Percentiles rank a stretch among this genome's conserved stretches.
phyloP scores from a whole-genome alignment of 441 rosid species.

The Capsella rubella region DNA sequence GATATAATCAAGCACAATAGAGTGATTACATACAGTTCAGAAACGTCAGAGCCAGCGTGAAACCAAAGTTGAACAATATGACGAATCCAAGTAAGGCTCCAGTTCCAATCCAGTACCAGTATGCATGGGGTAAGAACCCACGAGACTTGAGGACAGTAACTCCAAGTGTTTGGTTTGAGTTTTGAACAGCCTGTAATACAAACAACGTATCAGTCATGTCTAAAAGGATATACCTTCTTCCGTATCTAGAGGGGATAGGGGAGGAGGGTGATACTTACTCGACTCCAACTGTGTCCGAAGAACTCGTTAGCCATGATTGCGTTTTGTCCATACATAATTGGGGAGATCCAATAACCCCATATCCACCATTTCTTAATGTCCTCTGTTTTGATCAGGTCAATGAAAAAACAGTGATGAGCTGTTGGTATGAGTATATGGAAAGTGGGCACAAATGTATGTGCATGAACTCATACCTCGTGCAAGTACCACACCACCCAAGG shows the following conservation, averaged over 20 bases:
- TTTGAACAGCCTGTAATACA: constrained; percentile 54
- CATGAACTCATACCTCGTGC: constrained; percentile 57
- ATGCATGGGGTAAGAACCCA: constrained; percentile 68
- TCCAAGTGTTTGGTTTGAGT: constrained; percentile 69
- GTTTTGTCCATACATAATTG: constrained; percentile 83
- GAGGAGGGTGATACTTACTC: constrained; percentile 47
- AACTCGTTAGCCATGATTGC: constrained; percentile 79
- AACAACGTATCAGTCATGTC: constrained; percentile 18
- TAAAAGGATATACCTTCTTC: constrained; percentile 1
- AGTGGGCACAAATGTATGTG: background rate
- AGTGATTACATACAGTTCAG: constrained; percentile 65
- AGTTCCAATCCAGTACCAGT: constrained; percentile 87
- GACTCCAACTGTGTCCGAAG: constrained; percentile 77
- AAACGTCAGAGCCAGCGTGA: constrained; percentile 64
- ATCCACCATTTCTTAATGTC: constrained; percentile 78
- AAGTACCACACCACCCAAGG: constrained; percentile 73
- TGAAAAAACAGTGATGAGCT: constrained; percentile 10
- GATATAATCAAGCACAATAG: constrained; percentile 14
- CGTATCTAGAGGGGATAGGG: background rate
- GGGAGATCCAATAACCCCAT: constrained; percentile 88
- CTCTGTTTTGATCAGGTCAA: constrained; percentile 45
- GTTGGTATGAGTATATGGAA: background rate
- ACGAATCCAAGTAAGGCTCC: constrained; percentile 69
- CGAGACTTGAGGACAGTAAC: constrained; percentile 66
- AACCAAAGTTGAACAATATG: constrained; percentile 69